Evolutionary conservation across 129 eudicot genomes (phyloP), one percentile per base, ranked within the genome.

Genomic region (Oenanthe sinensis): DNA sequence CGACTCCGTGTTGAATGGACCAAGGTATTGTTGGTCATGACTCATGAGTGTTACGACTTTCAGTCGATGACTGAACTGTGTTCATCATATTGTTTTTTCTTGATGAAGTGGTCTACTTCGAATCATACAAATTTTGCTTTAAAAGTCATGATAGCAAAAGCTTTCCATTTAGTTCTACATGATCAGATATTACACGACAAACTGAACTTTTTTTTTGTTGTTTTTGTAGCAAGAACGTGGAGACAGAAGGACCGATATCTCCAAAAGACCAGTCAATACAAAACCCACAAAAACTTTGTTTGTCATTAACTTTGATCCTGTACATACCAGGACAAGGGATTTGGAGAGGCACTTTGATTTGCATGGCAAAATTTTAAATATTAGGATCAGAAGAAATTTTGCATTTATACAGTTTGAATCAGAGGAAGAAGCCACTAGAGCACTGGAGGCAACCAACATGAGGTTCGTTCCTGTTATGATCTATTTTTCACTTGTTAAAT

Each of bases 1-100:
- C 83, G 90, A 71, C 87, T 90, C 49, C 92, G 96, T 83, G 87
- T 90, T 46, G 96, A 90, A 80, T 88, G 96, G 96, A 87, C 92
- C 24, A 90, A 90, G 96, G 96, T 90, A 80, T 26, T 60, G 16
- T 11, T 6, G 17, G 13, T 42, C 6, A 54, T 77, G 37, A 75
- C 6, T 42, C 6, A 54, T 77, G 37, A 75, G 26, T 75, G 9
- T n/a, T 33, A 39, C 49, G 79, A 0, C 60, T 20, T 36, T 30
- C 16, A 8, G 3, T 55, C 1, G 4, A 75, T 47, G 77, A 30
- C 19, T 24, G 19, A 28, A 75, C 44, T 48, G 47, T 52, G 10
- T 6, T 43, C 44, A 28, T 60, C 43, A 60, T n/a, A 10, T 20
- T 60, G 10, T 39, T 13, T 36, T 75, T 50, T 58, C 45, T 8